phyloP scores from a whole-genome alignment of 202 grass and related monocot genomes.

The Panicum virgatum region DNA sequence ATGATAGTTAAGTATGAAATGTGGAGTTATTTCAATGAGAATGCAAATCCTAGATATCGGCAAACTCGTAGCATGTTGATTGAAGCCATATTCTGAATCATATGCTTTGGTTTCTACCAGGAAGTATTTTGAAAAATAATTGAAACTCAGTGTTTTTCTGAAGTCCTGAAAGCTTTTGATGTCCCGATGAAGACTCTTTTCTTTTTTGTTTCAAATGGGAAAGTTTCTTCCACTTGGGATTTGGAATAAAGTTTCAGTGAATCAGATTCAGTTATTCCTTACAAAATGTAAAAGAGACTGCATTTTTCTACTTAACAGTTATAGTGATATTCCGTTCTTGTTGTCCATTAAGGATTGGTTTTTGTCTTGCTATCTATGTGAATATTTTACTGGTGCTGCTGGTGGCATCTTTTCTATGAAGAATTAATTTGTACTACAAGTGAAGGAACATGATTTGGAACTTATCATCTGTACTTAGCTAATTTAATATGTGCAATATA shows the following conservation, averaged over 20 bases:
- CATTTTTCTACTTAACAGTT: conserved; percentile 27
- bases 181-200: not conserved
- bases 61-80: not conserved
- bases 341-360: conserved; percentile 23
- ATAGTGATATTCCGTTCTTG: conserved; percentile 1
- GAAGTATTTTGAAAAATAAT: not conserved
- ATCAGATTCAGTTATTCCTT: conserved; percentile 45
- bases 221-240: not conserved
- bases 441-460: conserved; percentile 2
- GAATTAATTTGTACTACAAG: not conserved
- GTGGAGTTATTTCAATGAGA: not conserved
- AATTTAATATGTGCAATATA: not conserved
- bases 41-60: not conserved
- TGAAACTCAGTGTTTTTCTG: not conserved
- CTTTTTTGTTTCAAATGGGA: not conserved
- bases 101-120: not conserved
- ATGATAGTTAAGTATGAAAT: not conserved
- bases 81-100: not conserved
- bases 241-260: conserved; percentile 42
- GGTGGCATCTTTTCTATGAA: conserved; percentile 1
- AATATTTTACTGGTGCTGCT: not conserved
- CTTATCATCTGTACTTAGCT: not conserved
- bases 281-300: conserved; percentile 24
- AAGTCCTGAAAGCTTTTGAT: not conserved
- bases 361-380: not conserved